Evolutionary conservation across 352 stramenopile genomes (phyloP), one percentile per base, ranked within the genome.

Genomic region (Globisporangium spiculum): DNA sequence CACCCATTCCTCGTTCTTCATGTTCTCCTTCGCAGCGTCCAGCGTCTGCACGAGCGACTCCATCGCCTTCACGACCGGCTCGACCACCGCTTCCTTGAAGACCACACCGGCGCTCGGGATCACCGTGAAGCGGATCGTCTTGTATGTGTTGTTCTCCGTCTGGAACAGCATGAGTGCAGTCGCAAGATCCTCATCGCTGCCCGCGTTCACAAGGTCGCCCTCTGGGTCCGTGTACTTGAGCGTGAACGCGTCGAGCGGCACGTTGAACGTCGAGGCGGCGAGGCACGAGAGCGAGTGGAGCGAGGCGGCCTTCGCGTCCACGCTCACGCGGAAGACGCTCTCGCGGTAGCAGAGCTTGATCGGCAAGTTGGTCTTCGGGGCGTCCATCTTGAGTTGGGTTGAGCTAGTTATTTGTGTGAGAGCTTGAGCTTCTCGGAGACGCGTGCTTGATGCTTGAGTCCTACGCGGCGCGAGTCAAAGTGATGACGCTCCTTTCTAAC

Each of bases 181-280:
- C 41, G 80, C 57, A 58, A 85, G 87, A 74, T 94, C 87, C 30
- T 79, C 75, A 56, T 91, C 72, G 59, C 75, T 87, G 44, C 68
- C 79, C 72, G 91, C 79, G 64, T 80, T 92, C 38, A 92, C 67
- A 60, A 86, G 76, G 68, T 92, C 83, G 65, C 81, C 78, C 38
- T 93, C 83, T 9, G 75, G 63, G 71, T 92, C 85, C 59, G 79
- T 92, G 81, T 93, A 95, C 75, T 95, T 84, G 64, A 95, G 72
- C 58, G 88, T 74, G 69, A 92, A 90, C 34, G 67, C 69, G 65
- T 71, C 68, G 18, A 74, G 70, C 27, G 63, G 26, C 46, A 93
- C 67, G n/a, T 65, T 58, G 34, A 92, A 94, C 26, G 80, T 91
- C 65, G 82, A 70, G 32, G 67, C 73, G 48, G 93, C 85, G 16